Percentiles rank a stretch among this genome's conserved stretches.
phyloP scores from a whole-genome alignment of 345 rosid genomes.

The Firmiana major region DNA sequence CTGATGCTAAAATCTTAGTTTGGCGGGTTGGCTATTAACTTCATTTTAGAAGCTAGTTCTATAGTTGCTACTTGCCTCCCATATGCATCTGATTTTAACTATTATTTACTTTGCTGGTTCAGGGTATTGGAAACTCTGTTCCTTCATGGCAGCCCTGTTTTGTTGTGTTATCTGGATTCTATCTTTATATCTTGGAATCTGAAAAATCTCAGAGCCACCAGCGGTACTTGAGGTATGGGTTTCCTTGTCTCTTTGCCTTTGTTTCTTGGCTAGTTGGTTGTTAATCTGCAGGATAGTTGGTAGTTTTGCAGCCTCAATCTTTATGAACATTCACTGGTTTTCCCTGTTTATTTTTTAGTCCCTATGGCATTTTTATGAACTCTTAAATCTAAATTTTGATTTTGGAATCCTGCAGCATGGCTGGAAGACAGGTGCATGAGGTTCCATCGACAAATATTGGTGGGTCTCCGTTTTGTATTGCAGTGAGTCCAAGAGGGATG shows the following conservation, averaged over 20 bases:
- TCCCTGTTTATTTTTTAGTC: background rate
- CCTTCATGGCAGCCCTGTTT: conserved; percentile 94
- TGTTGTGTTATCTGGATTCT: conserved; percentile 78
- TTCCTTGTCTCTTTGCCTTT: conserved; percentile 16
- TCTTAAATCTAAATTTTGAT: conserved; percentile 17
- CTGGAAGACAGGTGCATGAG: conserved; percentile 85
- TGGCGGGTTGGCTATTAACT: conserved; percentile 66
- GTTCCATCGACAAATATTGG: conserved; percentile 76
- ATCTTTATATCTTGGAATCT: conserved; percentile 84
- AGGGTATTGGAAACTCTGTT: conserved; percentile 96
- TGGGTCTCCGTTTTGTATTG: conserved; percentile 78
- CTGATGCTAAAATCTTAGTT: conserved; percentile 77
- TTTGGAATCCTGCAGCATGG: conserved; percentile 65
- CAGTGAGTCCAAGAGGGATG: conserved; percentile 73
- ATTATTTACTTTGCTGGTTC: conserved; percentile 22
- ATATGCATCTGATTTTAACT: conserved; percentile 17
- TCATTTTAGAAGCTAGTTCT: conserved; percentile 16
- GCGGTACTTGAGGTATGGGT: conserved; percentile 77
- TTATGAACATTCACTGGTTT: background rate
- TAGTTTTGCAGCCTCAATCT: conserved; percentile 13
- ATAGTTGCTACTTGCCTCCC: conserved; percentile 24
- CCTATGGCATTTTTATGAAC: background rate
- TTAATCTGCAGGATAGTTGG: background rate
- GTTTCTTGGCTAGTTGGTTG: background rate
- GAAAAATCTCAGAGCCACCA: conserved; percentile 71